Evolutionary conservation across 768 basidiomycete species (phyloP), one percentile per base, ranked within the genome.

Genomic region (Leccinum boreale): DNA sequence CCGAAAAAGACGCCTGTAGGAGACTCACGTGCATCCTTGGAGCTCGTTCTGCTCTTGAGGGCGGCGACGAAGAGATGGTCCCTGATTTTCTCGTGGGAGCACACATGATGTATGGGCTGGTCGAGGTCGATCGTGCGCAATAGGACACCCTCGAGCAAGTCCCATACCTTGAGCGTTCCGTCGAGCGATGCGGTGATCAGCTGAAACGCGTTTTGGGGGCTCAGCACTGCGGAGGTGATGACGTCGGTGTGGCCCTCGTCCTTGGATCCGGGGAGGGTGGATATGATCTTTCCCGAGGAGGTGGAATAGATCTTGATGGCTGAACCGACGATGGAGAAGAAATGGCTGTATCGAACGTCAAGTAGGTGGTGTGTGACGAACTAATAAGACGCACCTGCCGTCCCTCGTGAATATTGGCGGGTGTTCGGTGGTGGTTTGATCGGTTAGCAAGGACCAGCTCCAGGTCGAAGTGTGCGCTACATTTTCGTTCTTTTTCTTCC

Each of bases 81-180:
- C 61, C 81, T 85, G 70, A 86, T 82, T 55, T 79, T 76, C 61
- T 85, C 81, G 66, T 93, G 91, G 0, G 82, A 84, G 58, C 88
- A 87, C 54, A 94, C 73, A 64, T 82, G 80, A 61, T 84, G 81
- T 63, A 95, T 85, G 14, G 88, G 85, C 58, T 88, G 82, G 28
- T 79, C 79, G 46, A 93, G 67, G 56, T 84, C 79, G 60, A 97
- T 81, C 2, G 87, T 90, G 59, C 86, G 84, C 58, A 98, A 76
- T 11, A 97, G 74, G 8, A 79, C 77, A 5, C 87, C 94, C 58
- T 97, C 94, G 36, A 95, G 75, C 71, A 90, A 95, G 74, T 98
- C 94, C 97, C 97, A 99, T 24, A 97, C 75, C 69, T 90, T 84
- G 60, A 98, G 73, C 35, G 79, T 81, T n/a, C 94, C 96, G 63